Conservation (phyloP, 345 rosid genomes). For the Salix exigua region DNA sequence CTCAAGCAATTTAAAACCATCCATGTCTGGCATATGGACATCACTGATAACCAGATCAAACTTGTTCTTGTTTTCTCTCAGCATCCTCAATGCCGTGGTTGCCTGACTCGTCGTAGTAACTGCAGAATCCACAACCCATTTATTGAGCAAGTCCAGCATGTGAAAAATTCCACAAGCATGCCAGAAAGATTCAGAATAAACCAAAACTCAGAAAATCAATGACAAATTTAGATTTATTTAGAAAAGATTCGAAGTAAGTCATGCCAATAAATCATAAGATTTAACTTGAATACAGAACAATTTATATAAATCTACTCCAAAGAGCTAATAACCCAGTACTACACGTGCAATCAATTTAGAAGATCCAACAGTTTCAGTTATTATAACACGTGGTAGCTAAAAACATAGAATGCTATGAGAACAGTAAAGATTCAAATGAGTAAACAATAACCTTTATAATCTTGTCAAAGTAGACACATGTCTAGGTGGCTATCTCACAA, state of each 20-base stretch:
- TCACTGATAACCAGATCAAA: too few species aligned
- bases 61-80: too few species aligned
- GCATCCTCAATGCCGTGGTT: too few species aligned
- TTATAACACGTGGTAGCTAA: not conserved
- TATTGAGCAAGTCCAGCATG: too few species aligned
- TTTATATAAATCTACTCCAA: conserved; percentile 1
- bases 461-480: conserved; percentile 1
- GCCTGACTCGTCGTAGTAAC: too few species aligned
- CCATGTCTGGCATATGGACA: too few species aligned
- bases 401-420: not conserved
- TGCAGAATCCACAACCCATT: too few species aligned
- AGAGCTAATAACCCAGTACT: not conserved
- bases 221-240: not conserved
- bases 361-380: conserved; percentile 10
- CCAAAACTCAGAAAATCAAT: conserved; percentile 1
- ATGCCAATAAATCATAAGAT: conserved; percentile 4
- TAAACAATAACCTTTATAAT: conserved; percentile 5
- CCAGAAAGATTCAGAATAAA: not conserved
- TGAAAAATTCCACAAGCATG: too few species aligned
- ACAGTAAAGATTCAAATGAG: conserved; percentile 1
- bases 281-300: not conserved
- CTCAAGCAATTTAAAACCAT: too few species aligned
- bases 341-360: conserved; percentile 2
- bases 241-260: not conserved
- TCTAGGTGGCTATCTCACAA: conserved; percentile 13